phyloP scores from a whole-genome alignment of 139 green algal genomes.

The Penium margaritaceum region DNA sequence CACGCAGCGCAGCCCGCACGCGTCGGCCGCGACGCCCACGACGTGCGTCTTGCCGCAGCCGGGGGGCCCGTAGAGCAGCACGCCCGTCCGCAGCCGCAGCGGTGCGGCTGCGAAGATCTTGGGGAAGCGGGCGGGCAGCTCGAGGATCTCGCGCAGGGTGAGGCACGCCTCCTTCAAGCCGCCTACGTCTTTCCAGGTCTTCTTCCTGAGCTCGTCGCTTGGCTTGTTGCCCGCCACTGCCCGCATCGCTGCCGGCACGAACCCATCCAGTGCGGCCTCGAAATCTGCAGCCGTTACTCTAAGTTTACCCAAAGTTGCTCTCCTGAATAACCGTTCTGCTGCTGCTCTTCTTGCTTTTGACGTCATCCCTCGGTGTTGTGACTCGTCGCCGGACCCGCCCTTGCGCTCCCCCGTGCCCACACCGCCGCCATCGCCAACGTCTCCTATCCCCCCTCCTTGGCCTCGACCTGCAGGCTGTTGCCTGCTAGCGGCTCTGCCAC shows the following conservation, averaged over 20 bases:
- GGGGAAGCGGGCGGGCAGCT: conserved; percentile 64
- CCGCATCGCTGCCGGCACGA: conserved; percentile 38
- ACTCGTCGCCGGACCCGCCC: conserved; percentile 3
- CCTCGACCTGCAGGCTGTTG: too few relatives aligned
- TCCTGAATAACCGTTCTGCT: too few relatives aligned
- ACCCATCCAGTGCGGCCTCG: conserved; percentile 16
- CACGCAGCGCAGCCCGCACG: conserved; percentile 63
- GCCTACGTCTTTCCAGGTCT: conserved; percentile 58
- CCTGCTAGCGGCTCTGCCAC: too few relatives aligned
- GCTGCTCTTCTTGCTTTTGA: too few relatives aligned
- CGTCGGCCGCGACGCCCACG: conserved; percentile 65
- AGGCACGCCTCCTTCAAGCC: conserved; percentile 68
- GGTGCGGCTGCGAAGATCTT: conserved; percentile 61
- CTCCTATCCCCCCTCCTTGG: background rate
- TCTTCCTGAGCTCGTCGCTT: background rate
- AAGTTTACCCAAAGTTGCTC: too few relatives aligned
- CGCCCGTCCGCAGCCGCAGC: conserved; percentile 77
- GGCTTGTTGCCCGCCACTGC: background rate
- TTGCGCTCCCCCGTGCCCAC: background rate
- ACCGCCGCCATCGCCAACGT: background rate
- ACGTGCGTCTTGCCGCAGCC: conserved; percentile 93
- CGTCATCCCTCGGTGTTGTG: too few relatives aligned
- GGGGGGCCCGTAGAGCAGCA: conserved; percentile 91
- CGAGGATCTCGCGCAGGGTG: conserved; percentile 72
- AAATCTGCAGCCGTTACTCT: too few relatives aligned